Evolutionary conservation across 306 rosid genomes (phyloP), one percentile per base, ranked within the genome.

Genomic region (Quercus gilva): DNA sequence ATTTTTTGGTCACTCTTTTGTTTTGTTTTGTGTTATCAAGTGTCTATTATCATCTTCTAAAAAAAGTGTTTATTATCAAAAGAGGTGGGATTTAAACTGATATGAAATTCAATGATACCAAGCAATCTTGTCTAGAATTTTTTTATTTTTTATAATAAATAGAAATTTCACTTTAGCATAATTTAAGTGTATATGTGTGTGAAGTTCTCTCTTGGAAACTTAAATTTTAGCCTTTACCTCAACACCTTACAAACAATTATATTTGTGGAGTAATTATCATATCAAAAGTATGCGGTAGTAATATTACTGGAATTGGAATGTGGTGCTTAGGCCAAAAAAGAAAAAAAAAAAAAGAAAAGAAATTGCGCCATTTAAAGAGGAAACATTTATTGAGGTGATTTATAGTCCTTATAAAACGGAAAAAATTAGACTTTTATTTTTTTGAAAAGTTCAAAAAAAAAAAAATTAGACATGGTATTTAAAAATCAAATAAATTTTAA

Each of bases 151-250:
- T 0, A 31, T 5, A 33, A 33, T 33, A 0, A 6, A 33, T 33
- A 33, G 6, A 33, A 33, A 33, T 33, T 33, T 1, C 5, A 33
- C 1, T 33, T 0, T 33, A 33, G 0, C 0, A 0, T 33, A 33
- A 33, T 33, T 0, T 4, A 33, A 33, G 6, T 1, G 6, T 33
- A 33, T 33, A 33, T 33, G 37, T 33, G 6, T 33, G 0, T 33
- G 37, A 1, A 33, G 6, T 33, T 33, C 0, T 0, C 0, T 33
- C 0, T 0, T 0, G 1, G 1, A 33, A 0, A 5, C 0, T 33
- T 5, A 1, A 33, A 33, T 5, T 0, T 33, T 0, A 5, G 1
- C 0, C 1, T 0, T 33, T 33, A 33, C 0, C 0, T 0, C 0
- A 0, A 1, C 6, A 33, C 0, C 0, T 0, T 0, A 33, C 6